Evolutionary conservation across 768 basidiomycete species (phyloP).

Genomic region (Phallus indusiatus): DNA sequence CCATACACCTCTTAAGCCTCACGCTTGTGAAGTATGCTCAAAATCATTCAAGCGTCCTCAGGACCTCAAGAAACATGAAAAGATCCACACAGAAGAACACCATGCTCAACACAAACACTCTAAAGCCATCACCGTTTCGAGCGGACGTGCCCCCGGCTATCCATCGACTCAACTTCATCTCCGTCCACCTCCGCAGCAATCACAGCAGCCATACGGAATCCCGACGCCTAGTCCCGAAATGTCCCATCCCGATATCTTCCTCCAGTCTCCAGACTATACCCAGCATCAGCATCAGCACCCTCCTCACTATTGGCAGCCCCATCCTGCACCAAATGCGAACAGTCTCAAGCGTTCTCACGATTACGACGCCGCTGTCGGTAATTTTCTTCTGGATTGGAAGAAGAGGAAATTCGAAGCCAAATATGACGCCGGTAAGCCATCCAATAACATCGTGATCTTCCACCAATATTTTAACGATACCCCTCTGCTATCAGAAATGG

Average conservation of each 20-base stretch:
- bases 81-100: conserved; percentile 98
- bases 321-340: conserved; percentile 12
- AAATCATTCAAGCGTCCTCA: conserved; percentile 99
- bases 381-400: conserved; percentile 88
- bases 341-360: conserved; percentile 60
- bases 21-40: conserved; percentile 89
- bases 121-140: conserved; percentile 81
- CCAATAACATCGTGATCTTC: conserved; percentile 1
- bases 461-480: not conserved
- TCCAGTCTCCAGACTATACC: not conserved
- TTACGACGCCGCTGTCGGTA: conserved; percentile 48
- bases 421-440: conserved; percentile 75
- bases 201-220: conserved; percentile 2
- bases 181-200: conserved; percentile 7
- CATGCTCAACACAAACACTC: conserved; percentile 95
- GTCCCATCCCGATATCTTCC: not conserved
- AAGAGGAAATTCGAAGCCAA: conserved; percentile 70
- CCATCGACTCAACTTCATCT: not conserved
- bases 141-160: conserved; percentile 39
- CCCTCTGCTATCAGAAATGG: conserved; percentile 58
- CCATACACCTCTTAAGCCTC: conserved; percentile 94
- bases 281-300: not conserved
- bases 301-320: not conserved
- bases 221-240: conserved; percentile 5
- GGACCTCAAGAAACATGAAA: conserved; percentile 99